These are phyloP conservation scores for Fonsecaea multimorphosa DNA, from an alignment of 2,329 filamentous ascomycete species.

Conservation along the genomic window DNA sequence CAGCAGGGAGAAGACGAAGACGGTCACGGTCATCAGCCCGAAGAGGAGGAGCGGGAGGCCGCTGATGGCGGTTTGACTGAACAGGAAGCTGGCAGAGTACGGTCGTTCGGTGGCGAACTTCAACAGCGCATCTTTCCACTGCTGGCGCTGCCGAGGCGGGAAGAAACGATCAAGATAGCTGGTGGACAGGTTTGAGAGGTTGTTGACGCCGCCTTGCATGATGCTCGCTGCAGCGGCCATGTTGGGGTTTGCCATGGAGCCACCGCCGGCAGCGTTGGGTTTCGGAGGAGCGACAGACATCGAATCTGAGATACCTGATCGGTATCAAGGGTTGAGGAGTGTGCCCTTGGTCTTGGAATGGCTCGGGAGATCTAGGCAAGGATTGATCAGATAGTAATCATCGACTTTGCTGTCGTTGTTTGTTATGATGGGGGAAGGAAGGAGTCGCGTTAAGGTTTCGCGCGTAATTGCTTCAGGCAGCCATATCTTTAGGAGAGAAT, in stretches of 20 bases:
- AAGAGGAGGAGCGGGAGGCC: slow-evolving; percentile 73
- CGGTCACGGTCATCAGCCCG: slow-evolving; percentile 67
- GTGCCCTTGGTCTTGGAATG: background rate
- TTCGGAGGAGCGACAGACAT: slow-evolving; percentile 9
- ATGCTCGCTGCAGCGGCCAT: slow-evolving; percentile 22
- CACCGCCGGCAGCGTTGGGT: slow-evolving; percentile 1
- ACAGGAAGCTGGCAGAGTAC: slow-evolving; percentile 71
- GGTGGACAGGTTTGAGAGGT: slow-evolving; percentile 28
- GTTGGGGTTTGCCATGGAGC: slow-evolving; percentile 7
- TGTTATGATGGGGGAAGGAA: background rate
- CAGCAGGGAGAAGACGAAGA: slow-evolving; percentile 67
- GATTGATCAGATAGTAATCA: background rate
- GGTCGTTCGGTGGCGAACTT: slow-evolving; percentile 69
- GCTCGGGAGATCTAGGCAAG: background rate
- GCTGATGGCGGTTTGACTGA: slow-evolving; percentile 68
- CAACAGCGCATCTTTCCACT: slow-evolving; percentile 60
- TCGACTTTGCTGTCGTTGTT: background rate
- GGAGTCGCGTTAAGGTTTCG: background rate
- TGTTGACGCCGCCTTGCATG: slow-evolving; percentile 36
- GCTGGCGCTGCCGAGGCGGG: slow-evolving; percentile 65
- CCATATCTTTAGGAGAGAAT: background rate
- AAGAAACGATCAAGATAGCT: slow-evolving; percentile 58
- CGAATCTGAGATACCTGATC: background rate
- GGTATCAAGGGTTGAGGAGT: background rate
- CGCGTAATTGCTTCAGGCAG: background rate